Evolutionary conservation across 345 rosid genomes (phyloP).

Genomic region (Triadica sebifera): DNA sequence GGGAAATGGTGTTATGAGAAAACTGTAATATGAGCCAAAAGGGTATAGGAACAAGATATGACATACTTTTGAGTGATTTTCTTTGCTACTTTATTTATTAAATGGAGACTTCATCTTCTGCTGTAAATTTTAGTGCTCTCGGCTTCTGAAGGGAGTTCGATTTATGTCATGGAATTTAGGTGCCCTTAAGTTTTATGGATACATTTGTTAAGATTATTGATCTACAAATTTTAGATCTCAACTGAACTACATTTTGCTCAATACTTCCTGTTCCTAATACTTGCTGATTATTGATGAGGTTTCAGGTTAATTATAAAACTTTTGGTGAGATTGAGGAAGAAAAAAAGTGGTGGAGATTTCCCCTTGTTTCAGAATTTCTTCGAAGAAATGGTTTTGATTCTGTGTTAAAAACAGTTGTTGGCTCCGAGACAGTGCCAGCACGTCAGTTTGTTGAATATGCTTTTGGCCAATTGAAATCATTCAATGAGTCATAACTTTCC

Average conservation of each 20-base stretch:
- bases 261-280: background rate
- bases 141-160: background rate
- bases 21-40: background rate
- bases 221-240: background rate
- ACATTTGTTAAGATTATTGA: background rate
- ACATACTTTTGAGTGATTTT: background rate
- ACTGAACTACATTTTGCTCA: background rate
- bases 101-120: too few relatives aligned
- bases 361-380: slow-evolving; percentile 67
- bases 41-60: background rate
- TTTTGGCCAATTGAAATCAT: slow-evolving; percentile 79
- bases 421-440: slow-evolving; percentile 70
- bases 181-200: slow-evolving; percentile 2
- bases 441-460: slow-evolving; percentile 87
- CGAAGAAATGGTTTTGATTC: slow-evolving; percentile 65
- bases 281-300: background rate
- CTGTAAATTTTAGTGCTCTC: background rate
- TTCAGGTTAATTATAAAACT: slow-evolving; percentile 75
- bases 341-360: slow-evolving; percentile 77
- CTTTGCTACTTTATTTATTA: background rate
- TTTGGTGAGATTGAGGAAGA: slow-evolving; percentile 74
- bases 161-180: background rate
- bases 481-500: slow-evolving; percentile 48
- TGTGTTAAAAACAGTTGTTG: slow-evolving; percentile 47
- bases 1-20: background rate